Evolutionary conservation across 1,139 yeast species (phyloP), one percentile per base, ranked within the genome.

Genomic region (Entelexis sorbosivorans): DNA sequence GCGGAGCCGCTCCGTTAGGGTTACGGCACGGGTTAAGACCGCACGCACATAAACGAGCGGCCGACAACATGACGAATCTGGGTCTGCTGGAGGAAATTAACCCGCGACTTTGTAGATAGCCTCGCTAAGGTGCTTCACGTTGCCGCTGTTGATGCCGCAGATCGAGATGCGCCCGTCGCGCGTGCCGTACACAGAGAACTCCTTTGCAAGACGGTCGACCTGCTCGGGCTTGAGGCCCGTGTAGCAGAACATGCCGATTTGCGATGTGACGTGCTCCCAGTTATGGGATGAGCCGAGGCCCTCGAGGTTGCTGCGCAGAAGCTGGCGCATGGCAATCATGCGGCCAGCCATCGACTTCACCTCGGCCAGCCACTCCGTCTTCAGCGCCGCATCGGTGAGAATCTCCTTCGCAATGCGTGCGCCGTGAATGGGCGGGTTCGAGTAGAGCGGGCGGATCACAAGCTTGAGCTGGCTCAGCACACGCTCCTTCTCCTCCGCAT

Each of bases 171-270:
- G 81, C 49, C 98, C 97, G 54, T 71, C 71, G 49, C 69, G 62
- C 52, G 87, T 78, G 49, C 82, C 71, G 50, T 84, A 89, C 52
- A 89, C 81, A 22, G 82, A 93, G 67, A 84, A 94, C 59, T 79
- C 78, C 60, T 75, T 68, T 64, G 87, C 95, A 56, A 89, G 75
- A 59, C 85, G 75, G 53, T 76, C 77, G 49, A 86, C 96, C 79
- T 87, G 91, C 49, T 81, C 86, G 26, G 82, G 73, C 22, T 76
- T 70, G 60, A 91, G 75, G 1, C 96, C 97, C 26, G 97, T 89
- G 70, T 81, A 91, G 51, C 96, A 87, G 69, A 91, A 91, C 98
- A 91, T 91, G 61, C 98, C 98, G 56, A 86, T 83, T 71, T 91
- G 97, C 58, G 76, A 74, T 50, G 85, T 86, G 62, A 91, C 86